Percentiles rank a stretch among this genome's conserved stretches.
phyloP scores from a whole-genome alignment of 352 stramenopile genomes.

The Globisporangium uncinulatum region DNA sequence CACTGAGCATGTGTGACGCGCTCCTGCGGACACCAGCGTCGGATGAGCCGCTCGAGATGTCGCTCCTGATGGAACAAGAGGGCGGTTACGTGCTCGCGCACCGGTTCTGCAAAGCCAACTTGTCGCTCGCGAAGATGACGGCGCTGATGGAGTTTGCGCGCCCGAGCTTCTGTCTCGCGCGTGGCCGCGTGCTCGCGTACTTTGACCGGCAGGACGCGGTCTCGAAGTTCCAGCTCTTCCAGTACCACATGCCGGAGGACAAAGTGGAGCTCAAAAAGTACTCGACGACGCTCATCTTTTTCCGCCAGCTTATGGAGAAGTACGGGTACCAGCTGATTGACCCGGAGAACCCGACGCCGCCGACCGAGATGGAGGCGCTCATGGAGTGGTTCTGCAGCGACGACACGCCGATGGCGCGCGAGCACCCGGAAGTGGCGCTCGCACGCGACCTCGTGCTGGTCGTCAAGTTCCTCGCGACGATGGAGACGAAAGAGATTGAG shows the following conservation, averaged over 20 bases:
- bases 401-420: conserved; percentile 64
- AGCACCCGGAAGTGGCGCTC: conserved; percentile 77
- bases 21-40: conserved; percentile 68
- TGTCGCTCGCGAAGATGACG: conserved; percentile 68
- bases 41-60: conserved; percentile 75
- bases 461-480: conserved; percentile 86
- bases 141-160: conserved; percentile 81
- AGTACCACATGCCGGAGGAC: conserved; percentile 87
- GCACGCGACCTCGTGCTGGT: conserved; percentile 77
- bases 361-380: conserved; percentile 87
- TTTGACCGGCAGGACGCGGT: conserved; percentile 56
- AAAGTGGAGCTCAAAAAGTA: conserved; percentile 89
- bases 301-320: conserved; percentile 79
- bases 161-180: conserved; percentile 66
- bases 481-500: conserved; percentile 89
- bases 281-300: conserved; percentile 83
- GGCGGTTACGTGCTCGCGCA: conserved; percentile 77
- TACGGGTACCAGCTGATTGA: conserved; percentile 85
- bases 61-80: conserved; percentile 74
- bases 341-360: conserved; percentile 65
- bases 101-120: conserved; percentile 83
- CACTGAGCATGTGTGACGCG: conserved; percentile 78
- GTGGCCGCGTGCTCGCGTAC: conserved; percentile 74
- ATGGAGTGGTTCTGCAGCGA: conserved; percentile 88
- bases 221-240: conserved; percentile 69